Evolutionary conservation across 192 early-diverging fungal genomes (phyloP).

Genomic region (Rhizophagus sp.): DNA sequence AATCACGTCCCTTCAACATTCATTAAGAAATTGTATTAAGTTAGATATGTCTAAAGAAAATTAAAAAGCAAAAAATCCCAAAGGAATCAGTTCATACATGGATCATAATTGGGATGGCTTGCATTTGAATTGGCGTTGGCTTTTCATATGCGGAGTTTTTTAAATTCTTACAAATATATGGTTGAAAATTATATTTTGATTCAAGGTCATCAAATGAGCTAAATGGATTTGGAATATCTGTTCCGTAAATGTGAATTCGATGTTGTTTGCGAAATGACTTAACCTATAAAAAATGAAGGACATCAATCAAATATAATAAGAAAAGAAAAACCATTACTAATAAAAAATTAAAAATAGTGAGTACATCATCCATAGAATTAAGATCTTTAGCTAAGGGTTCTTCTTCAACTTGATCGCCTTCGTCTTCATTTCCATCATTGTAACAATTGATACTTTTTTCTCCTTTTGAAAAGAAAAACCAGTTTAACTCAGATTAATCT

Average conservation of each 20-base stretch:
- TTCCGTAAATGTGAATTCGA: conserved; percentile 81
- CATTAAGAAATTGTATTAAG: not conserved
- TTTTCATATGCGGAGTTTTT: conserved; percentile 62
- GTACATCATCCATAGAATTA: not conserved
- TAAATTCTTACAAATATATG: conserved; percentile 77
- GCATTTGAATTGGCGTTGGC: conserved; percentile 95
- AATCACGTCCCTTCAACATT: conserved; percentile 67
- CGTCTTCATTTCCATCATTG: conserved; percentile 21
- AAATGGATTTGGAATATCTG: conserved; percentile 85
- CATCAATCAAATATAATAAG: not conserved
- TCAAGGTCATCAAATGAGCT: conserved; percentile 78
- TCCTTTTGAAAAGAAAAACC: conserved; percentile 5
- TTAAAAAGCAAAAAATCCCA: too few species aligned
- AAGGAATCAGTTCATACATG: conserved; percentile 49
- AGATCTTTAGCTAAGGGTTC: not conserved
- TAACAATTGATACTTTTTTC: conserved; percentile 16
- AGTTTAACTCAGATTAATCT: not conserved
- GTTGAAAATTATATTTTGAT: conserved; percentile 66
- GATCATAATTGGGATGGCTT: conserved; percentile 84
- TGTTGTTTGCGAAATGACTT: conserved; percentile 73
- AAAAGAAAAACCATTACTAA: not conserved
- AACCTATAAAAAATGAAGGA: conserved; percentile 34
- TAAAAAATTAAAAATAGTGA: not conserved
- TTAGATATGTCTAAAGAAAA: too few species aligned
- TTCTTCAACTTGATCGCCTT: conserved; percentile 32